A percentile compares a stretch with the other conserved stretches of the same genome.
Evolutionary conservation across 2,329 filamentous ascomycete species (phyloP).

Genomic region (Talaromyces sp.): DNA sequence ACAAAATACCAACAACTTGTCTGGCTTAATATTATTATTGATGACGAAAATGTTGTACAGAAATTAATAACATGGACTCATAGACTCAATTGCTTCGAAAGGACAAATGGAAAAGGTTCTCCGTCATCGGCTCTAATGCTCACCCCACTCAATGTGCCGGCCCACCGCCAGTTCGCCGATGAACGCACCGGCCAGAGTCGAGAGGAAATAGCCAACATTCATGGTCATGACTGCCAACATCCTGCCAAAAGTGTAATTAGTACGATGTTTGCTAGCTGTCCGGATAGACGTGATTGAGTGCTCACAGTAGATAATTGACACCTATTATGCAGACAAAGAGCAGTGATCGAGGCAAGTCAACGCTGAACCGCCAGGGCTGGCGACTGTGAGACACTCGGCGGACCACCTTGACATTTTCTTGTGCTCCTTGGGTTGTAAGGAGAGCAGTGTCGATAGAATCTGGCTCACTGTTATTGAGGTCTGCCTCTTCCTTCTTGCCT

Average conservation of each 20-base stretch:
- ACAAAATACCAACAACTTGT: no score
- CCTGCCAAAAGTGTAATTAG: constrained; percentile 43
- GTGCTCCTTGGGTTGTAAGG: constrained; percentile 66
- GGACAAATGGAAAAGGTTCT: neutral
- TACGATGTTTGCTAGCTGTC: neutral
- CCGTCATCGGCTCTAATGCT: constrained; percentile 37
- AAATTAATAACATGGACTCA: neutral
- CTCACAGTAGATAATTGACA: constrained; percentile 80
- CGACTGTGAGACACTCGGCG: constrained; percentile 46
- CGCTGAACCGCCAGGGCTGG: constrained; percentile 73
- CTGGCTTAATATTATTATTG: no score
- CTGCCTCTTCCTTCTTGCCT: constrained; percentile 55
- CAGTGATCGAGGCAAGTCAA: constrained; percentile 67
- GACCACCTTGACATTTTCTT: constrained; percentile 74
- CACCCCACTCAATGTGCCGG: constrained; percentile 52
- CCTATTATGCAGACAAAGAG: constrained; percentile 68
- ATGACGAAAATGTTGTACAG: neutral
- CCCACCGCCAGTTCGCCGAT: constrained; percentile 79
- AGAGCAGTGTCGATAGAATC: constrained; percentile 61
- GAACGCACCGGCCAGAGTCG: constrained; percentile 72
- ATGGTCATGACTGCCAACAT: constrained; percentile 92
- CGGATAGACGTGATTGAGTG: constrained; percentile 18
- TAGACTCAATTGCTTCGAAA: neutral
- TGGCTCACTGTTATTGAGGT: constrained; percentile 40
- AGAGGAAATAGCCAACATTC: constrained; percentile 79